A percentile compares a stretch with the other conserved stretches of the same genome.
Evolutionary conservation across 305 asterid genomes (phyloP).

Genomic region (Fraxinus latifolia): DNA sequence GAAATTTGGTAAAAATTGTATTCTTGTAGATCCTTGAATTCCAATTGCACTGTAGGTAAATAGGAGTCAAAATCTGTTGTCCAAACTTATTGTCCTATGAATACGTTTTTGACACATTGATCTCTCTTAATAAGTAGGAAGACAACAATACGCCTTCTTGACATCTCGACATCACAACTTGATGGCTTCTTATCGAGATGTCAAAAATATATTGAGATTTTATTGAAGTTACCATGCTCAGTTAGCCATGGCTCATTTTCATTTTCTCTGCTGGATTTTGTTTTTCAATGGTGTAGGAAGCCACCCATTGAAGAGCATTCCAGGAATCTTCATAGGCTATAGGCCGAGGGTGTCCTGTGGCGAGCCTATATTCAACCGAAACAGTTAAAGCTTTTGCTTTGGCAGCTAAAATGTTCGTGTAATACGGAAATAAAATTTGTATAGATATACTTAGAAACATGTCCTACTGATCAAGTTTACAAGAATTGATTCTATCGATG

Average conservation of each 20-base stretch:
- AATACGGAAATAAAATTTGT: slow-evolving; percentile 21
- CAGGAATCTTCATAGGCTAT: slow-evolving; percentile 39
- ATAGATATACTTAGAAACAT: slow-evolving; percentile 22
- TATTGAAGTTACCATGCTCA: slow-evolving; percentile 27
- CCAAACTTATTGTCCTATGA: neutral
- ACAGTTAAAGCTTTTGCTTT: slow-evolving; percentile 31
- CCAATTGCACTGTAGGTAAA: too few species aligned
- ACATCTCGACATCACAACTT: neutral
- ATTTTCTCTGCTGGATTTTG: neutral
- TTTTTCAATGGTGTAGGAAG: slow-evolving; percentile 7
- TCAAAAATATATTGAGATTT: slow-evolving; percentile 2
- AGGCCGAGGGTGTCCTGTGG: slow-evolving; percentile 34
- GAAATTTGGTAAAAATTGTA: neutral
- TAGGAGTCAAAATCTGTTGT: neutral
- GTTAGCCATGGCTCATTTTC: slow-evolving; percentile 31
- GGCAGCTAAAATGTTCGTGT: slow-evolving; percentile 23
- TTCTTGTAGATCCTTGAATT: too few species aligned
- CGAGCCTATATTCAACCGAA: slow-evolving; percentile 42
- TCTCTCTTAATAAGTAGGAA: neutral
- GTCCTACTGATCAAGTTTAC: slow-evolving; percentile 43
- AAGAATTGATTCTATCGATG: slow-evolving; percentile 39
- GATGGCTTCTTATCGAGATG: neutral
- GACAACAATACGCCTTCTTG: neutral
- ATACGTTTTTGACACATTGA: neutral
- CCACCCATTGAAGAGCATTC: slow-evolving; percentile 33